Percentiles rank a stretch among this genome's conserved stretches.
Conservation (phyloP, 1,284 basidiomycete genomes). For the Cryptococcus jaspeensis region DNA sequence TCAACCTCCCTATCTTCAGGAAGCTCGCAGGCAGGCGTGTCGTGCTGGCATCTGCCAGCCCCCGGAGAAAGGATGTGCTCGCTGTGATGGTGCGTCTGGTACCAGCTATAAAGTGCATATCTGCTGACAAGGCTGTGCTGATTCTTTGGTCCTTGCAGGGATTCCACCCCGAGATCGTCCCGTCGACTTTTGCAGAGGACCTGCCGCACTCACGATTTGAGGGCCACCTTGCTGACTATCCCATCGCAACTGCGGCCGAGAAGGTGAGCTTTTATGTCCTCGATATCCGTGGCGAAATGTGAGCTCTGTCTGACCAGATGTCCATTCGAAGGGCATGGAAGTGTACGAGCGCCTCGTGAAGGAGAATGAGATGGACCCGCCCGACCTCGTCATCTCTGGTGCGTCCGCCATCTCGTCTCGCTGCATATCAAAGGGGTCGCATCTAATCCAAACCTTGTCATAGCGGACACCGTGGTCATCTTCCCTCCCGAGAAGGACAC, state of each 20-base stretch:
- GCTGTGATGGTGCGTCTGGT: conserved; percentile 74
- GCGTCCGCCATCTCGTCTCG: conserved; percentile 21
- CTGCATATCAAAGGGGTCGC: not conserved
- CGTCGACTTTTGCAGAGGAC: conserved; percentile 84
- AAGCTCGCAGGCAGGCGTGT: conserved; percentile 70
- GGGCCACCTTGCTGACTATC: conserved; percentile 82
- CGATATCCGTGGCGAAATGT: no score
- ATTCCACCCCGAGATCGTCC: conserved; percentile 78
- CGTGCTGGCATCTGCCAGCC: conserved; percentile 80
- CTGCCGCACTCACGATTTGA: conserved; percentile 66
- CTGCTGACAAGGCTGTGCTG: not conserved
- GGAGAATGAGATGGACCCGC: conserved; percentile 73
- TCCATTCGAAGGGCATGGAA: conserved; percentile 63
- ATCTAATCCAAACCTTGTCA: conserved; percentile 2
- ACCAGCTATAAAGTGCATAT: conserved; percentile 40
- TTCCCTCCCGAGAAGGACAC: conserved; percentile 70
- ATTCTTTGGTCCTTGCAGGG: conserved; percentile 59
- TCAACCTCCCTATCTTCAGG: conserved; percentile 66
- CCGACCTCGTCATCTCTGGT: conserved; percentile 92
- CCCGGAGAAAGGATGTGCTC: conserved; percentile 81
- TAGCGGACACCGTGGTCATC: conserved; percentile 88
- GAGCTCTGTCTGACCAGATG: not conserved
- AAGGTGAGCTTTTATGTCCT: no score
- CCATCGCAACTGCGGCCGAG: conserved; percentile 85
- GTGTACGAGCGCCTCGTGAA: conserved; percentile 82